Base-by-base conservation (phyloP, 805 yeast genomes). In the Metschnikowia sp. region DNA sequence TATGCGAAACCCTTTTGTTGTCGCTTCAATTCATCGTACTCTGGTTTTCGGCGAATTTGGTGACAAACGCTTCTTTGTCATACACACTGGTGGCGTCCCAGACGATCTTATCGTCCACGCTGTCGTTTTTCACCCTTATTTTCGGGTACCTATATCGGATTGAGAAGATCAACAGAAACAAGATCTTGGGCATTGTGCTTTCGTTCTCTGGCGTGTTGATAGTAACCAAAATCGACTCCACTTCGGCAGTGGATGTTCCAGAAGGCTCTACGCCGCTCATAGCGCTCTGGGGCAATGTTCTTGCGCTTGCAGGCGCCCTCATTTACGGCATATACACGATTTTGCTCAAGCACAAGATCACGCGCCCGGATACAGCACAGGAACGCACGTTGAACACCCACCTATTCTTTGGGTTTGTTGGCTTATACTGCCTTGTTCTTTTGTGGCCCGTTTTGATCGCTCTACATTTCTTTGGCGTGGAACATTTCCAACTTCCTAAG, bases 1-100 rank as follows among this genome's bases (percentile, higher is more conserved):
- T 78, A 10, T 66, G 66, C 32, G 92, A 90, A 51, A 94, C 98
- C 0, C 76, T 88, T 10, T 69, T 69, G 47, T 66, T 94, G 38
- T 83, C 96, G 51, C 75, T 84, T 11, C 88, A 89, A 68, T 94
- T 94, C 64, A 85, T 95, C 53, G 67, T 86, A 3, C 70, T 94
- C 37, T 94, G 99, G 99, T 94, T 88, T 62, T 51, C 83, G 13
- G 96, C 98, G 3, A 94, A 94, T 64, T 75, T 91, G 53, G 84
- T 88, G 47, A 56, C 94, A 31, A 94, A 94, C 66, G 88, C 96
- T 0, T 83, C 96, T 18, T 72, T 94, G 44, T 78, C 86, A 22
- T 94, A 85, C 65, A 94, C 99, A 0, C 83, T 91, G 10, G 99
- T 94, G 18, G 95, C 96, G 2, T 85, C 94, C 11, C 97, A 95